Percentiles rank a stretch among this genome's conserved stretches.
phyloP scores from a whole-genome alignment of 2,329 filamentous ascomycete species.

The Claviceps capensis region DNA sequence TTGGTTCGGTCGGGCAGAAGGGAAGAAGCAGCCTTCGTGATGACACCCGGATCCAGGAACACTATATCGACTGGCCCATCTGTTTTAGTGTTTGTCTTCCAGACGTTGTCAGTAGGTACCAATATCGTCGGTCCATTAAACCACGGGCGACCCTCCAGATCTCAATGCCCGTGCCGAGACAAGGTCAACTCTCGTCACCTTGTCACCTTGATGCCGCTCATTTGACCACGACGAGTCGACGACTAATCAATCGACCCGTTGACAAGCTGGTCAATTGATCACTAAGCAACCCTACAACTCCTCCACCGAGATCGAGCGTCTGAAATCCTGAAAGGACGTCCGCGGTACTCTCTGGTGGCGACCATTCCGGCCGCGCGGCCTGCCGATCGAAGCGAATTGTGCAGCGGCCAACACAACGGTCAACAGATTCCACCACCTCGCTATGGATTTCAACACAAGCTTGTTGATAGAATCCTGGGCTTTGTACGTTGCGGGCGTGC shows the following conservation, averaged over 20 bases:
- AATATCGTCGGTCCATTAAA: not conserved
- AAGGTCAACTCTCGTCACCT: not conserved
- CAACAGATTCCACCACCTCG: not conserved
- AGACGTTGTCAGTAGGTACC: not conserved
- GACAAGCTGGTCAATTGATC: too few species aligned
- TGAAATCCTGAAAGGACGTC: not conserved
- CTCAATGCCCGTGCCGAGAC: not conserved
- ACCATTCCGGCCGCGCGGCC: not conserved
- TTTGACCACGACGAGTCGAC: not conserved
- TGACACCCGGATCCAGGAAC: not conserved
- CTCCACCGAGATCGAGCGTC: too few species aligned
- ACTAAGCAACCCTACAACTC: too few species aligned
- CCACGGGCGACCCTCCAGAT: not conserved
- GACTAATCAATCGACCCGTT: too few species aligned
- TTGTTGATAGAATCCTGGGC: slow-evolving; percentile 18
- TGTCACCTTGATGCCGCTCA: not conserved
- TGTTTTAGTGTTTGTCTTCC: not conserved
- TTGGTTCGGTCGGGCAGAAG: too few species aligned
- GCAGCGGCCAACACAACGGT: not conserved
- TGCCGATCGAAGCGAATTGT: not conserved
- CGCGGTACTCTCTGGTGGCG: not conserved
- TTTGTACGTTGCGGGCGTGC: slow-evolving; percentile 14
- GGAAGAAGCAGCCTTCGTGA: too few species aligned
- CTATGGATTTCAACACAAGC: slow-evolving; percentile 14
- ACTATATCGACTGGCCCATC: not conserved